Conservation (phyloP, 495 filamentous ascomycete genomes). For the Daldinia loculata region DNA sequence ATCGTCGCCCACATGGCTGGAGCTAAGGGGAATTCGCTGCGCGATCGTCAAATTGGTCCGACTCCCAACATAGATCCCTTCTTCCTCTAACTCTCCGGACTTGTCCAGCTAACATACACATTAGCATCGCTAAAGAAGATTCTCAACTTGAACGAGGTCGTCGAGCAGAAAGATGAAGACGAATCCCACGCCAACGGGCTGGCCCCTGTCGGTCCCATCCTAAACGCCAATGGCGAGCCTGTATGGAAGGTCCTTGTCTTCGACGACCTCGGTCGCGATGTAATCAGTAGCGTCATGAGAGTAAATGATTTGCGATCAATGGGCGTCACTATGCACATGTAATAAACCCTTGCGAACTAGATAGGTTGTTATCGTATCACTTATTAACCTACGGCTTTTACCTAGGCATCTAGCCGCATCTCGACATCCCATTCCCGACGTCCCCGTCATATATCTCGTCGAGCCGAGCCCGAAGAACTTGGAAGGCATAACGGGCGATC, state of each 20-base stretch:
- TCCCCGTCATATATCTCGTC: slow-evolving; percentile 93
- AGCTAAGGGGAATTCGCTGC: slow-evolving; percentile 75
- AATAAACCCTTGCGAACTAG: background rate
- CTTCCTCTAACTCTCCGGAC: slow-evolving; percentile 48
- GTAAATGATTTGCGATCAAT: slow-evolving; percentile 91
- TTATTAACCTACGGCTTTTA: slow-evolving; percentile 18
- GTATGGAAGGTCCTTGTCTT: slow-evolving; percentile 74
- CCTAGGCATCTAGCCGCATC: slow-evolving; percentile 79
- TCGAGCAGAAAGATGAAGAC: slow-evolving; percentile 62
- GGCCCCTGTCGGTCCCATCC: slow-evolving; percentile 76
- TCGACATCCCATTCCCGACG: slow-evolving; percentile 93
- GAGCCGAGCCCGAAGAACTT: slow-evolving; percentile 87
- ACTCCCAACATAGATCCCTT: background rate
- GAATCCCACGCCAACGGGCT: slow-evolving; percentile 69
- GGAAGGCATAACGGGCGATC: slow-evolving; percentile 82
- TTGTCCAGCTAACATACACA: slow-evolving; percentile 33
- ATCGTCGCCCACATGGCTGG: slow-evolving; percentile 65
- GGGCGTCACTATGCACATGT: slow-evolving; percentile 98
- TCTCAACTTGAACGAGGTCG: slow-evolving; percentile 87
- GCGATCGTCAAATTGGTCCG: slow-evolving; percentile 95
- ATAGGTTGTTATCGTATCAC: background rate
- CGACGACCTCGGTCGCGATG: slow-evolving; percentile 68
- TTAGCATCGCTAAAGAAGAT: slow-evolving; percentile 94
- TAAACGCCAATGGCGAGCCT: slow-evolving; percentile 86
- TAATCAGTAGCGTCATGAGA: slow-evolving; percentile 91